Evolutionary conservation across 2,329 filamentous ascomycete genomes (phyloP), one percentile per base, ranked within the genome.

Genomic region (Pestalotiopsis sp.): DNA sequence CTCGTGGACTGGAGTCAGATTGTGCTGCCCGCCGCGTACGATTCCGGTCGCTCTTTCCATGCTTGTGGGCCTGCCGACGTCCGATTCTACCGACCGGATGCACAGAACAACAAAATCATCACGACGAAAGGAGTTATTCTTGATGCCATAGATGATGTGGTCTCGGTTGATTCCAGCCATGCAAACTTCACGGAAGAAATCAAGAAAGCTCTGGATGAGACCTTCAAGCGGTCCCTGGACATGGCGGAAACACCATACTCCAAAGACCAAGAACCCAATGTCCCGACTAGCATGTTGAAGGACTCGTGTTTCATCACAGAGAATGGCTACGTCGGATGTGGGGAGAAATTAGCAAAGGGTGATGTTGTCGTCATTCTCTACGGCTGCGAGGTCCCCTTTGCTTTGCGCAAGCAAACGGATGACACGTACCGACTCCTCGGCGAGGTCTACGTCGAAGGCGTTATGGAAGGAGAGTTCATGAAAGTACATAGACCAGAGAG

Each of bases 1-100:
- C 65, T 70, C 0, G 66, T 75, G 12, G 71, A 75, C 38, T 75
- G 73, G 73, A 70, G 66, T n/a, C 17, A 39, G 20, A 36, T 58
- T 57, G 27, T n/a, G 25, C n/a, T 56, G 9, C 45, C 64, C 5
- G 25, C 17, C 7, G 38, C 64, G 11, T 58, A 38, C 20, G 31
- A 49, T 36, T 39, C 23, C 9, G 64, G 23, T 25, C 23, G 49
- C n/a, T 57, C 64, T 7, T 38, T 58, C 14, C 27, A 57, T 66
- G 64, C 64, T 13, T 66, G 64, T 14, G 64, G 64, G 1, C 64
- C 49, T 13, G 64, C 64, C 3, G 64, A 66, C 1, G 25, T 23
- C 1, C 27, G 64, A 31, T 66, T 57, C 17, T 66, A 66, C 49
- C 23, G 39, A 23, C 5, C 36, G 7, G 49, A 66, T 12, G 17